Percentiles rank a stretch among this genome's conserved stretches.
These are phyloP conservation scores for Pulveroboletus sp. DNA, from an alignment of 768 basidiomycete genomes.

Conservation along the genomic window DNA sequence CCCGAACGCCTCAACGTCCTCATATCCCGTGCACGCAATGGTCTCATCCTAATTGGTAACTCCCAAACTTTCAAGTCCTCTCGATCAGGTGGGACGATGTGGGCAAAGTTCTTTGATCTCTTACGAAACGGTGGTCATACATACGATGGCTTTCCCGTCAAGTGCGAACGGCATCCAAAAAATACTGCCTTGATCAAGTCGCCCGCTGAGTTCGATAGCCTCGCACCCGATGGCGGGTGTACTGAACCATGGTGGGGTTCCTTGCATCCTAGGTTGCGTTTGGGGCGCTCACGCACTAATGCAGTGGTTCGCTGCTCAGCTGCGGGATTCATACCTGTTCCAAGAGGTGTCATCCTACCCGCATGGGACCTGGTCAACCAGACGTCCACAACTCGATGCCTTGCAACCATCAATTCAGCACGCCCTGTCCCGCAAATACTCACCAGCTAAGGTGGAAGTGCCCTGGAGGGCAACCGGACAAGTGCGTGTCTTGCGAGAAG, in stretches of 20 bases:
- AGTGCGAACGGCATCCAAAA: constrained; percentile 52
- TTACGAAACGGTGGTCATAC: constrained; percentile 41
- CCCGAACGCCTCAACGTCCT: constrained; percentile 69
- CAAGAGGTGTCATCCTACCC: constrained; percentile 53
- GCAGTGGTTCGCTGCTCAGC: constrained; percentile 44
- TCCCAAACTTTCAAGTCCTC: constrained; percentile 51
- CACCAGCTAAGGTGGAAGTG: constrained; percentile 47
- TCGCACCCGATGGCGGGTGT: constrained; percentile 63
- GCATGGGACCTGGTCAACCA: constrained; percentile 44
- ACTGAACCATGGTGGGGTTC: constrained; percentile 48
- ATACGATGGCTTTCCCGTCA: constrained; percentile 55
- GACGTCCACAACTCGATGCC: constrained; percentile 28
- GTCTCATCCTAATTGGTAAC: constrained; percentile 63
- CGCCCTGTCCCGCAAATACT: constrained; percentile 38
- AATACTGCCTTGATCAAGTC: constrained; percentile 32
- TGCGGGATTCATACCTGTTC: constrained; percentile 54
- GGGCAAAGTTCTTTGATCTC: constrained; percentile 46
- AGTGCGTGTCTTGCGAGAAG: constrained; percentile 47
- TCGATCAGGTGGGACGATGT: constrained; percentile 47
- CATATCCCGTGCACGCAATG: constrained; percentile 62
- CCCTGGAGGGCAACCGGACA: constrained; percentile 29
- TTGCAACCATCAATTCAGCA: constrained; percentile 37
- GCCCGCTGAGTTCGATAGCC: constrained; percentile 20
- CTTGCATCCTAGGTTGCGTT: neutral
- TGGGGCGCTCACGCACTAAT: neutral